Conservation (phyloP, 495 filamentous ascomycete genomes). For the Aspergillus incahuasiensis region DNA sequence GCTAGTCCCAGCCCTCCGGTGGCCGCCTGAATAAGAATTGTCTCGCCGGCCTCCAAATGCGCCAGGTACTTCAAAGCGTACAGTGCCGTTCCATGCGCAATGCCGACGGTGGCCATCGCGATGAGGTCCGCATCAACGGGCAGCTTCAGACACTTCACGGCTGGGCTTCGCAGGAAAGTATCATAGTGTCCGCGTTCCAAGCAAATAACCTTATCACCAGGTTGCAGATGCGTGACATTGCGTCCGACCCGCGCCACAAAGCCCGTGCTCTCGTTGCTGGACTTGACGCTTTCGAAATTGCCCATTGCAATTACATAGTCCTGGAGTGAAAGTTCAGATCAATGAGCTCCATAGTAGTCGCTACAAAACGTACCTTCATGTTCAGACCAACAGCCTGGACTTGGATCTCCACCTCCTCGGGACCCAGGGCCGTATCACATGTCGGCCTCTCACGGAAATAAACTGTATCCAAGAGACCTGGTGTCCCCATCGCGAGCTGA, state of each 20-base stretch:
- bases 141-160: conserved; percentile 16
- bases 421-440: conserved; percentile 2
- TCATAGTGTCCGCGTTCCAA: neutral
- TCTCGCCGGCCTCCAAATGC: conserved; percentile 14
- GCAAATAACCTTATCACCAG: conserved; percentile 32
- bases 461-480: neutral
- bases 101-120: conserved; percentile 30
- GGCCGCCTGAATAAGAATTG: conserved; percentile 25
- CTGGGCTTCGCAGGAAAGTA: neutral
- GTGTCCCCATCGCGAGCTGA: neutral
- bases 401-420: conserved; percentile 29
- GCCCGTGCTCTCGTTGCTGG: conserved; percentile 11
- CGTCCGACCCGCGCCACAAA: conserved; percentile 34
- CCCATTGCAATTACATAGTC: conserved; percentile 29
- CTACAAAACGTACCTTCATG: too few species aligned
- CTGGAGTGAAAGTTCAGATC: neutral
- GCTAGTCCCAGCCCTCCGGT: conserved; percentile 26
- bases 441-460: neutral
- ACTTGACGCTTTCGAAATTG: conserved; percentile 6
- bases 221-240: conserved; percentile 24
- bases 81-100: conserved; percentile 29
- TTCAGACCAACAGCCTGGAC: conserved; percentile 29
- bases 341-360: too few species aligned
- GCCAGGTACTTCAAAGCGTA: conserved; percentile 30
- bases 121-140: conserved; percentile 26